phyloP scores from a whole-genome alignment of 495 filamentous ascomycete genomes.

The Penicillium egyptiacum region DNA sequence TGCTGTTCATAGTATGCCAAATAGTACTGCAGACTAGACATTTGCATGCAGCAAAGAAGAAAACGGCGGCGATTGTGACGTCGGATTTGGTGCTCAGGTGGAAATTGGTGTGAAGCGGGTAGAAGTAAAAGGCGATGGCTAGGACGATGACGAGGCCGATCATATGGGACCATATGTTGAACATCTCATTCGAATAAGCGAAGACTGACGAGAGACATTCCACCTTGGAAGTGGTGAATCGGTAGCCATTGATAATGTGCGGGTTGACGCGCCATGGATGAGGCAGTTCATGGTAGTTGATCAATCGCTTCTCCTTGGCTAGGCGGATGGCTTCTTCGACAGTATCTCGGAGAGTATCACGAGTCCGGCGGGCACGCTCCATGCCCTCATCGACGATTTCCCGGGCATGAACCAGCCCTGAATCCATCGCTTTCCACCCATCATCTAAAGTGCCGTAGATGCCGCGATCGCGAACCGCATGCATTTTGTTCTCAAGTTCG shows the following conservation, averaged over 20 bases:
- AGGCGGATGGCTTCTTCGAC: slow-evolving; percentile 76
- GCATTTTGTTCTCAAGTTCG: slow-evolving; percentile 81
- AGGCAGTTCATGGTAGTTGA: slow-evolving; percentile 86
- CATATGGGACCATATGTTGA: slow-evolving; percentile 98
- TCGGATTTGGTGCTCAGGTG: slow-evolving; percentile 81
- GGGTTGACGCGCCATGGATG: slow-evolving; percentile 94
- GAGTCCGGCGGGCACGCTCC: slow-evolving; percentile 73
- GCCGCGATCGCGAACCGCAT: slow-evolving; percentile 65
- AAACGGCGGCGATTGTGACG: slow-evolving; percentile 83
- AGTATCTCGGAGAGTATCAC: slow-evolving; percentile 72
- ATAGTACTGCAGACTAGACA: slow-evolving; percentile 92
- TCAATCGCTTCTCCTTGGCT: slow-evolving; percentile 77
- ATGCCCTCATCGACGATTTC: slow-evolving; percentile 85
- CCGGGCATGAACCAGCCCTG: slow-evolving; percentile 68
- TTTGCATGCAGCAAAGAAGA: slow-evolving; percentile 97
- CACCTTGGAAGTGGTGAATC: slow-evolving; percentile 84
- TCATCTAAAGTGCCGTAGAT: slow-evolving; percentile 63
- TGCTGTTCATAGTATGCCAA: slow-evolving; percentile 98
- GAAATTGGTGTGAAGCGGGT: slow-evolving; percentile 84
- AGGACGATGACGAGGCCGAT: slow-evolving; percentile 86
- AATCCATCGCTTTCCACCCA: slow-evolving; percentile 70
- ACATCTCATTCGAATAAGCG: slow-evolving; percentile 81
- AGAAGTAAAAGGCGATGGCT: slow-evolving; percentile 93
- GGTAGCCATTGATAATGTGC: slow-evolving; percentile 87
- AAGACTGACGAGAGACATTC: slow-evolving; percentile 85